Evolutionary conservation across 441 rosid species (phyloP).

Genomic region (Euphorbia corollata): DNA sequence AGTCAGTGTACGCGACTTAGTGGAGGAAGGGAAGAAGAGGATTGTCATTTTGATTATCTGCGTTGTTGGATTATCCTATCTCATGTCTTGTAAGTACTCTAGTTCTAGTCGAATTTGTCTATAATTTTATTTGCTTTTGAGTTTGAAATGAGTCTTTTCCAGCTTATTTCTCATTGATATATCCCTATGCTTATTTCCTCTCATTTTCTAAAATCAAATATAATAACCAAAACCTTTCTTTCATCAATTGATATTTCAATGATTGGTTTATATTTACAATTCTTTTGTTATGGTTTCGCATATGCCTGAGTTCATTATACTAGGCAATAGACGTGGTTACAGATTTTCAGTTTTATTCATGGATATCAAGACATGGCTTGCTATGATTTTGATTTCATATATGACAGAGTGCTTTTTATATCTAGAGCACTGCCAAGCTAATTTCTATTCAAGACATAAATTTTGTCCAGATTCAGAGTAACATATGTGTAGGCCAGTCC

Average conservation of each 20-base stretch:
- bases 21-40: conserved; percentile 95
- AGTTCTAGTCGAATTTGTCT: neutral
- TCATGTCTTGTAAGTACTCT: conserved; percentile 70
- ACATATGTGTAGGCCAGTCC: neutral
- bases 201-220: neutral
- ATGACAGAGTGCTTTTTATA: neutral
- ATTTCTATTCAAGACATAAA: no score
- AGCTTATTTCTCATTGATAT: neutral
- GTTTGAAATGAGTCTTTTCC: conserved; percentile 1
- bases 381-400: neutral
- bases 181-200: neutral
- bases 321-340: neutral
- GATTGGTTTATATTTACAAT: neutral
- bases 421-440: neutral
- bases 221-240: neutral
- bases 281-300: neutral
- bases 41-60: conserved; percentile 73
- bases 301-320: neutral
- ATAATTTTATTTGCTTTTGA: neutral
- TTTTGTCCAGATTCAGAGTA: neutral
- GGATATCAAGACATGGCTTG: neutral
- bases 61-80: conserved; percentile 85
- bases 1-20: conserved; percentile 62
- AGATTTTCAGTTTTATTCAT: neutral
- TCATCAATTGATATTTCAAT: neutral